Evolutionary conservation across 139 green algal genomes (phyloP).

Genomic region (Picochlorum sp.): DNA sequence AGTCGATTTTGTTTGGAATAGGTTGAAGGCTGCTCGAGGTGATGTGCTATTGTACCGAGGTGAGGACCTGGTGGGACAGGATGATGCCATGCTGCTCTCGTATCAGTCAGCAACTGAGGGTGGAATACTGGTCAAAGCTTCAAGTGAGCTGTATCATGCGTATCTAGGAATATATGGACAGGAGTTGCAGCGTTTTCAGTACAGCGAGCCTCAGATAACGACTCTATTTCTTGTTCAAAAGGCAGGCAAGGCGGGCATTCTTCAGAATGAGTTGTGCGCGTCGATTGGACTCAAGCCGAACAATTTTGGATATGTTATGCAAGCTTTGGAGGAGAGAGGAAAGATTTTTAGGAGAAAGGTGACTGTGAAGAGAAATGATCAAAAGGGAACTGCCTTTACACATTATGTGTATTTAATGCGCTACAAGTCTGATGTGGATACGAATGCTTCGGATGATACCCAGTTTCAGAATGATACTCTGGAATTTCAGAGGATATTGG

Average conservation of each 20-base stretch:
- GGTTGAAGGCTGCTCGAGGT: neutral
- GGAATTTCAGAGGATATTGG: neutral
- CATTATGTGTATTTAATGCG: neutral
- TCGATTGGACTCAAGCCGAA: conserved; percentile 32
- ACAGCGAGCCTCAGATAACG: conserved; percentile 10
- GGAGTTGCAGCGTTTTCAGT: conserved; percentile 17
- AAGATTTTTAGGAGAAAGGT: conserved; percentile 37
- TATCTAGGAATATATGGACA: conserved; percentile 46
- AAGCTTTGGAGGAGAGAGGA: conserved; percentile 42
- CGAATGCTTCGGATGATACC: neutral
- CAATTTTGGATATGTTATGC: conserved; percentile 66
- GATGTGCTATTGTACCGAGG: neutral
- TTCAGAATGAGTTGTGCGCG: conserved; percentile 44
- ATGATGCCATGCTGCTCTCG: conserved; percentile 1
- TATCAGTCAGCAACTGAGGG: conserved; percentile 15
- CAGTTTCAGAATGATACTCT: neutral
- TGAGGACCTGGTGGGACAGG: neutral
- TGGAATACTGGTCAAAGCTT: conserved; percentile 20
- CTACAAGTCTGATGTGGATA: neutral
- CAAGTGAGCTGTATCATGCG: conserved; percentile 18
- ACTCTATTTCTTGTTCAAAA: neutral
- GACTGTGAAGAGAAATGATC: neutral
- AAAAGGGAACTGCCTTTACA: too few species aligned
- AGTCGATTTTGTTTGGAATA: neutral
- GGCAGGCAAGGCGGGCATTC: conserved; percentile 25